phyloP scores from a whole-genome alignment of 768 basidiomycete genomes.

The Amanita thiersii region DNA sequence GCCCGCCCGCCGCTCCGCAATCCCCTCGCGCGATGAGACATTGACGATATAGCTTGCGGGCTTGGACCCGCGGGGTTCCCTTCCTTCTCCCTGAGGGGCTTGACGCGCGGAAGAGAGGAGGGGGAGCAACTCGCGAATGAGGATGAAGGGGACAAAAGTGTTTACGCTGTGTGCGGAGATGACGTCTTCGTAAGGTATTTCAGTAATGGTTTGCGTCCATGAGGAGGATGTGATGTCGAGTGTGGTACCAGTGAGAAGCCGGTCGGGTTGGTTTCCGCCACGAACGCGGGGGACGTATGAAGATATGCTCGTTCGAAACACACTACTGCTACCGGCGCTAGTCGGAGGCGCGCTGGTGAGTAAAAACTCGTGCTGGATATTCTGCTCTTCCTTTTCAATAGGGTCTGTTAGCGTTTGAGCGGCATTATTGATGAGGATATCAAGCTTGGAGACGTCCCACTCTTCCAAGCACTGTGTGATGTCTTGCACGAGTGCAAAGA shows the following conservation, averaged over 20 bases:
- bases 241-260: constrained; percentile 7
- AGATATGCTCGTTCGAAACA: constrained; percentile 9
- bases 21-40: constrained; percentile 28
- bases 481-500: constrained; percentile 20
- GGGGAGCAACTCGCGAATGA: constrained; percentile 24
- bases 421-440: constrained; percentile 27
- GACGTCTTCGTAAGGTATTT: constrained; percentile 28
- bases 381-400: constrained; percentile 17
- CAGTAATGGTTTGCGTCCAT: constrained; percentile 24
- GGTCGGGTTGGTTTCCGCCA: constrained; percentile 13
- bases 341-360: constrained; percentile 11
- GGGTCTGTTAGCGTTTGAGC: constrained; percentile 27
- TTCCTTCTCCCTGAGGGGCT: background rate
- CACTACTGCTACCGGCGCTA: background rate
- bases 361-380: constrained; percentile 16
- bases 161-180: constrained; percentile 28
- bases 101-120: constrained; percentile 14
- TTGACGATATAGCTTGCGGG: constrained; percentile 23
- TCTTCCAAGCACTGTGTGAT: constrained; percentile 16
- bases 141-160: constrained; percentile 28
- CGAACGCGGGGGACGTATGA: constrained; percentile 15
- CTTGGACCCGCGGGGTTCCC: background rate
- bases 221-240: constrained; percentile 15
- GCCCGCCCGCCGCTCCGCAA: constrained; percentile 20
- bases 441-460: constrained; percentile 15